Conservation (phyloP, 352 stramenopile species). For the Paralagenidium karlingii region DNA sequence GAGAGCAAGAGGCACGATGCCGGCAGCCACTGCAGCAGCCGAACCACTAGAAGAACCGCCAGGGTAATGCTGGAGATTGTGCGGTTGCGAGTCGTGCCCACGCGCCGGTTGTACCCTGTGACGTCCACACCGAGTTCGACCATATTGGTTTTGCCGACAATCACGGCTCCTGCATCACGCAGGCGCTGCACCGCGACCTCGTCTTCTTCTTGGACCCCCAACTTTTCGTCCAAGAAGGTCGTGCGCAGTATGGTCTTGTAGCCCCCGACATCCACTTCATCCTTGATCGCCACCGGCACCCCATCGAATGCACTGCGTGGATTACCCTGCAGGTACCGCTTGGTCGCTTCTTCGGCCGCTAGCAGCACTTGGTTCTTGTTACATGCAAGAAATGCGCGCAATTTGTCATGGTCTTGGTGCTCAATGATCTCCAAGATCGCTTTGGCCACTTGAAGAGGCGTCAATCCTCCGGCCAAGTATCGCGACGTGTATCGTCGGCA, state of each 20-base stretch:
- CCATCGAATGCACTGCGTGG: slow-evolving; percentile 74
- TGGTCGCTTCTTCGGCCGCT: slow-evolving; percentile 44
- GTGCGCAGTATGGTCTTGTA: slow-evolving; percentile 55
- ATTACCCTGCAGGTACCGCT: slow-evolving; percentile 59
- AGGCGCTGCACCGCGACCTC: slow-evolving; percentile 42
- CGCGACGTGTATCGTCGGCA: slow-evolving; percentile 45
- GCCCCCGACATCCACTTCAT: slow-evolving; percentile 65
- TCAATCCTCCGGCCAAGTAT: slow-evolving; percentile 28
- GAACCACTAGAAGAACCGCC: slow-evolving; percentile 87
- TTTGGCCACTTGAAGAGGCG: slow-evolving; percentile 54
- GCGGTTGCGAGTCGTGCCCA: slow-evolving; percentile 74
- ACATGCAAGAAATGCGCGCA: slow-evolving; percentile 68
- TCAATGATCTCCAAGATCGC: slow-evolving; percentile 42
- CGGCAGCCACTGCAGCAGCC: slow-evolving; percentile 74
- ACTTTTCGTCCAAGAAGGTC: slow-evolving; percentile 21
- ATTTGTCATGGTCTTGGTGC: slow-evolving; percentile 17
- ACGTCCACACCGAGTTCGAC: slow-evolving; percentile 69
- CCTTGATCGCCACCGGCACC: slow-evolving; percentile 82
- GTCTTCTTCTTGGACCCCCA: slow-evolving; percentile 33
- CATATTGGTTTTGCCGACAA: slow-evolving; percentile 85
- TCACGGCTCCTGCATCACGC: slow-evolving; percentile 61
- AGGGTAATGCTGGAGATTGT: slow-evolving; percentile 72
- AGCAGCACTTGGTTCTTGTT: slow-evolving; percentile 55
- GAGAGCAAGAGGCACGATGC: slow-evolving; percentile 79
- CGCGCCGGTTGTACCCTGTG: slow-evolving; percentile 69